Conservation (phyloP, 164 flowering plant species). For the Piper longum region DNA sequence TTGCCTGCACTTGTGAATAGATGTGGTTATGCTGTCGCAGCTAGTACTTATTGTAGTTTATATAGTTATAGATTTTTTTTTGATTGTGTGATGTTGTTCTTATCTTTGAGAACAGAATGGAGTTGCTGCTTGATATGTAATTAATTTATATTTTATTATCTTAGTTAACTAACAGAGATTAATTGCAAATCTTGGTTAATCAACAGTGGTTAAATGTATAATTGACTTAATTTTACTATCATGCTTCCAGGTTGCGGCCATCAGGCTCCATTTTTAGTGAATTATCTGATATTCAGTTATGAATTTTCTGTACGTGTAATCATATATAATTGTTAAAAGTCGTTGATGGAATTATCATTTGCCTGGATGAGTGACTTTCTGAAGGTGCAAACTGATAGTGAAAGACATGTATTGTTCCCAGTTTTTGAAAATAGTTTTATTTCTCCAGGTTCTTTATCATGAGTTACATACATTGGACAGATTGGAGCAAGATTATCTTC, state of each 20-base stretch:
- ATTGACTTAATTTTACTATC: too few relatives aligned
- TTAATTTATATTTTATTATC: too few relatives aligned
- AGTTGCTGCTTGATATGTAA: too few relatives aligned
- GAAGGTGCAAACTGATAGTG: not conserved
- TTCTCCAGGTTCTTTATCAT: slow-evolving; percentile 70
- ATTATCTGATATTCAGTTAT: not conserved
- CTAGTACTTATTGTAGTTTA: too few relatives aligned
- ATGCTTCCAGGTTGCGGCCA: not conserved
- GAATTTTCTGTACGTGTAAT: not conserved
- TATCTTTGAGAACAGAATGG: too few relatives aligned
- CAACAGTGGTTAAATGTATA: too few relatives aligned
- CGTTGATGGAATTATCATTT: not conserved
- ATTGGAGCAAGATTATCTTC: slow-evolving; percentile 76
- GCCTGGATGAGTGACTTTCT: not conserved
- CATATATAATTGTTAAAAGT: not conserved
- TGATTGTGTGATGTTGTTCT: too few relatives aligned
- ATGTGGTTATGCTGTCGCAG: too few relatives aligned
- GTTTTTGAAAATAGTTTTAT: not conserved
- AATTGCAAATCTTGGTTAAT: too few relatives aligned
- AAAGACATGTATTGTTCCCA: not conserved
- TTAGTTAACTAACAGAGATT: too few relatives aligned
- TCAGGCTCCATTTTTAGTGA: not conserved
- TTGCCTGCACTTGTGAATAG: not conserved
- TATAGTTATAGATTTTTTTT: too few relatives aligned
- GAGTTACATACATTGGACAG: slow-evolving; percentile 82